A percentile compares a stretch with the other conserved stretches of the same genome.
These are phyloP conservation scores for Cutaneotrichosporon cavernicola DNA, from an alignment of 1,284 basidiomycete species.

Conservation along the genomic window DNA sequence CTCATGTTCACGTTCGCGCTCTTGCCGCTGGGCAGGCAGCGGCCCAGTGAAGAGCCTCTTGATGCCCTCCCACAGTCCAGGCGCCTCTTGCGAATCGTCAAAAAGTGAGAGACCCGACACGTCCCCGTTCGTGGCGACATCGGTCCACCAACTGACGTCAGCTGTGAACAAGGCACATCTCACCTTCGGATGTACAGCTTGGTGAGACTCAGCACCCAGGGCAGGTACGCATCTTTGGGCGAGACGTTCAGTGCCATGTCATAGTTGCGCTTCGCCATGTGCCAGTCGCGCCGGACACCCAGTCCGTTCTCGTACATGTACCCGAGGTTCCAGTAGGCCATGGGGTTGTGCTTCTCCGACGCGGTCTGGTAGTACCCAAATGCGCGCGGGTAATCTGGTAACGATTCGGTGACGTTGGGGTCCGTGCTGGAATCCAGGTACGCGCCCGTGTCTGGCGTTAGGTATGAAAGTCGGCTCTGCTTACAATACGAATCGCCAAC, in stretches of 20 bases:
- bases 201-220: conserved; percentile 75
- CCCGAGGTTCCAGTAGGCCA: conserved; percentile 97
- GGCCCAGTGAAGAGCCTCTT: conserved; percentile 35
- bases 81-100: conserved; percentile 31
- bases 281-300: conserved; percentile 90
- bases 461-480: conserved; percentile 17
- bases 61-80: conserved; percentile 35
- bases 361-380: conserved; percentile 88
- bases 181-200: conserved; percentile 71
- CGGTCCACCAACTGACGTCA: conserved; percentile 46
- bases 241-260: conserved; percentile 85
- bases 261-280: conserved; percentile 94
- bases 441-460: conserved; percentile 15
- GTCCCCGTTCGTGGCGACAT: conserved; percentile 42
- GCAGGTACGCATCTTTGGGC: conserved; percentile 68
- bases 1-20: conserved; percentile 19
- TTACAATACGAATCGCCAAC: conserved; percentile 91
- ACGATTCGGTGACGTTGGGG: conserved; percentile 8
- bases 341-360: conserved; percentile 81
- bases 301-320: conserved; percentile 98
- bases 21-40: conserved; percentile 11
- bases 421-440: neutral
- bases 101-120: conserved; percentile 46
- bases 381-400: conserved; percentile 71
- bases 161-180: conserved; percentile 5